These are phyloP conservation scores for Globomyces pollinis-pini DNA, from an alignment of 192 early-diverging fungal species.

Conservation along the genomic window DNA sequence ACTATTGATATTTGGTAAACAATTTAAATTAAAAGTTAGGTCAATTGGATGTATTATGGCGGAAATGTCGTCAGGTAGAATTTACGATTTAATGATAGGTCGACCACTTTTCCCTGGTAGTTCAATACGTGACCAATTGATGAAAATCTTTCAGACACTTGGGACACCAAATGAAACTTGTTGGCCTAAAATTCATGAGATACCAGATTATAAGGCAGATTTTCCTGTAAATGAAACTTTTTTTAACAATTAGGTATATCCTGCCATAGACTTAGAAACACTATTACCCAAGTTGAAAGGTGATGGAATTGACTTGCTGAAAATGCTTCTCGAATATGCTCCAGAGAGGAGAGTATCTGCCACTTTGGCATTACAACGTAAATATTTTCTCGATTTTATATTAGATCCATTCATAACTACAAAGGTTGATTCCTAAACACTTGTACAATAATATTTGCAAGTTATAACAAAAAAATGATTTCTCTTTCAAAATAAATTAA, in stretches of 20 bases:
- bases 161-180: slow-evolving; percentile 53
- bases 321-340: slow-evolving; percentile 52
- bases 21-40: slow-evolving; percentile 77
- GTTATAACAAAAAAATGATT: too few relatives aligned
- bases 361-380: neutral
- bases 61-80: slow-evolving; percentile 50
- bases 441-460: too few relatives aligned
- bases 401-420: too few relatives aligned
- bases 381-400: too few relatives aligned
- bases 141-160: slow-evolving; percentile 71
- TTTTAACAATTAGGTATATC: too few relatives aligned
- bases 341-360: slow-evolving; percentile 65
- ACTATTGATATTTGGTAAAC: slow-evolving; percentile 97
- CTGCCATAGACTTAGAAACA: slow-evolving; percentile 56
- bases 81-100: neutral
- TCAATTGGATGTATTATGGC: slow-evolving; percentile 11
- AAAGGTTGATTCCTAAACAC: too few relatives aligned
- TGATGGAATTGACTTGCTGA: slow-evolving; percentile 68
- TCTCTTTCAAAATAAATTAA: too few relatives aligned
- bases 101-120: slow-evolving; percentile 80
- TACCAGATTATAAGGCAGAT: slow-evolving; percentile 72
- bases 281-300: slow-evolving; percentile 70
- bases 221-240: too few relatives aligned
- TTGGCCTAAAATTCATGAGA: slow-evolving; percentile 19
- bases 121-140: slow-evolving; percentile 71